Base-by-base conservation (phyloP, 2,329 filamentous ascomycete genomes). In the Chrysoporthe cubensis region DNA sequence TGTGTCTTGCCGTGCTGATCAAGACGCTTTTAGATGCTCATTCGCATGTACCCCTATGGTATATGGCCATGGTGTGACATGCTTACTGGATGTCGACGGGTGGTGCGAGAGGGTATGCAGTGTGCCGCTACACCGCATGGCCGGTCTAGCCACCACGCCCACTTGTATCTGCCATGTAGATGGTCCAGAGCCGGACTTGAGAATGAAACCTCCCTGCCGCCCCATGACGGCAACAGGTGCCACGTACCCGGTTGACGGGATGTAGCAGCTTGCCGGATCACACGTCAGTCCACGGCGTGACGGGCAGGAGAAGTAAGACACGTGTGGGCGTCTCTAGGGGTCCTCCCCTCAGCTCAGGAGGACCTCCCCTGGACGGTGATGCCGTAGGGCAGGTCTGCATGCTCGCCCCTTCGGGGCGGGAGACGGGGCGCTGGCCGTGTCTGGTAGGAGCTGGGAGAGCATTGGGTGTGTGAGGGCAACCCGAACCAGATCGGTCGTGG, bases 241-340 rank as follows among this genome's bases (percentile, higher is more conserved):
- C 65, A 67, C 65, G 65, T 67, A 69, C 68, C 68, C 42, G 68
- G 65, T 69, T 67, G 65, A 63, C 58, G 68, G 68, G 59, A 43
- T 26, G 40, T 44, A 40, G 44, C 65, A 65, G 64, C 68, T 26
- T n/a, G 14, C n/a, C 62, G 59, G 44, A 65, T 59, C 58, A 40
- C 52, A 65, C 65, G 62, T 65, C 65, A 62, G 46, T 54, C 8
- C 21, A 13, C 16, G 40, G 62, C 62, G 66, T 65, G 60, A 58
- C 68, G 65, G 61, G 46, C 62, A 69, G 65, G 58, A 67, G 14
- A 65, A 34, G 42, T 52, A 58, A 32, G 65, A 65, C 65, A 69
- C 68, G 65, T 69, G 68, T 67, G 63, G 48, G 44, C 42, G 37
- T 42, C 26, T 48, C 50, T 46, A 44, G 44, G 37, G 62, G 6